These are phyloP conservation scores for Nakazawaea holstii DNA, from an alignment of 805 yeast genomes.

Conservation along the genomic window DNA sequence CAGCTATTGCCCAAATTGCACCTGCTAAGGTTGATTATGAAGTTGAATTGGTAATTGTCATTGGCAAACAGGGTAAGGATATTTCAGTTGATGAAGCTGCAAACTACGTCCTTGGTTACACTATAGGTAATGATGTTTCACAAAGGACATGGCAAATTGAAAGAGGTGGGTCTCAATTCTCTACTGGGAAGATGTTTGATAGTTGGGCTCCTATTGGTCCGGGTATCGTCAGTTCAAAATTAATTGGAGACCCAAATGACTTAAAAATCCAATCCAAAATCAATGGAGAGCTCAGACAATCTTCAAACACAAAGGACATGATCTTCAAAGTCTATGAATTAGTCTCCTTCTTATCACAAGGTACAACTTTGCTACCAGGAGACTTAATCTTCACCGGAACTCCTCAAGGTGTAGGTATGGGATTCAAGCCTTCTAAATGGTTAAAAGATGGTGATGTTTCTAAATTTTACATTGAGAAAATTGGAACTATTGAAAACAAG, in stretches of 20 bases:
- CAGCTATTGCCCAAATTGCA: slow-evolving; percentile 28
- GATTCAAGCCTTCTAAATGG: slow-evolving; percentile 33
- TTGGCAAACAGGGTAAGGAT: slow-evolving; percentile 43
- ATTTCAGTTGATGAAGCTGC: slow-evolving; percentile 38
- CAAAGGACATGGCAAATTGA: slow-evolving; percentile 53
- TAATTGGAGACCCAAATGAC: slow-evolving; percentile 23
- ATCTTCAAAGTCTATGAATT: slow-evolving; percentile 38
- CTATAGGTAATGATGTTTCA: slow-evolving; percentile 52
- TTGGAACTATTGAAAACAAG: slow-evolving; percentile 37
- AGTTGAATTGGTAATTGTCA: slow-evolving; percentile 47
- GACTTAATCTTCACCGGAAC: slow-evolving; percentile 54
- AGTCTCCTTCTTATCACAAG: slow-evolving; percentile 43
- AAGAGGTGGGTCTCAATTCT: slow-evolving; percentile 49
- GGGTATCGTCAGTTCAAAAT: slow-evolving; percentile 33
- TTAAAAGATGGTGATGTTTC: slow-evolving; percentile 39
- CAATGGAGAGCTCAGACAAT: slow-evolving; percentile 44
- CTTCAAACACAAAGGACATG: slow-evolving; percentile 41
- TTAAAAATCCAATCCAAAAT: slow-evolving; percentile 34
- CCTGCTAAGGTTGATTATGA: slow-evolving; percentile 43
- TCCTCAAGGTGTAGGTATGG: slow-evolving; percentile 47
- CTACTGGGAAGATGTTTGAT: slow-evolving; percentile 48
- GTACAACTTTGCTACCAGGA: slow-evolving; percentile 48
- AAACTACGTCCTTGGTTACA: slow-evolving; percentile 43
- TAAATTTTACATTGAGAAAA: slow-evolving; percentile 33
- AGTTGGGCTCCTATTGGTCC: slow-evolving; percentile 58